These are phyloP conservation scores for Gossypium stocksii DNA, from an alignment of 345 rosid genomes.

Conservation along the genomic window DNA sequence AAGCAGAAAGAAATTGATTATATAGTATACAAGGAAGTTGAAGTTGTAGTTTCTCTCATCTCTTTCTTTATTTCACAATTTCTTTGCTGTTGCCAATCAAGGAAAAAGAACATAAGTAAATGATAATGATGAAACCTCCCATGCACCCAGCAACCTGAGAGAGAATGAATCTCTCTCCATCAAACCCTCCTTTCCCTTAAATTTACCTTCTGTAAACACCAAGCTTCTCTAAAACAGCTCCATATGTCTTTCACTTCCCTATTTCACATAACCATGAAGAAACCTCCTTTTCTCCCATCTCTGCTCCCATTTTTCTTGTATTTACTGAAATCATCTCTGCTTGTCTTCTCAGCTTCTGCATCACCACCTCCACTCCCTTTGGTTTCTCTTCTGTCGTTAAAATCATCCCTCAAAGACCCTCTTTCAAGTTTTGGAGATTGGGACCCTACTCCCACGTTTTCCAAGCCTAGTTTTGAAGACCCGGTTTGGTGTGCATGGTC, in stretches of 20 bases:
- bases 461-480: conserved; percentile 29
- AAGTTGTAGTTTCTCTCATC: neutral
- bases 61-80: neutral
- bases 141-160: conserved; percentile 48
- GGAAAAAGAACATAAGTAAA: conserved; percentile 15
- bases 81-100: conserved; percentile 17
- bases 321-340: conserved; percentile 13
- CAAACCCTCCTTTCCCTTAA: conserved; percentile 49
- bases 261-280: conserved; percentile 38
- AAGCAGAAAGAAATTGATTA: no score
- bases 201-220: conserved; percentile 37
- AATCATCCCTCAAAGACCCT: conserved; percentile 60
- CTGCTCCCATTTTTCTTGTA: conserved; percentile 27
- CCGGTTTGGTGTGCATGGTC: conserved; percentile 90
- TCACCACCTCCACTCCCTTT: conserved; percentile 45
- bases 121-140: conserved; percentile 59
- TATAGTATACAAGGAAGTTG: neutral
- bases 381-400: conserved; percentile 65
- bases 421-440: conserved; percentile 58
- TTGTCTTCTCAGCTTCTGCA: conserved; percentile 26
- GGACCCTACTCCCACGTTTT: conserved; percentile 32
- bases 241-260: conserved; percentile 14
- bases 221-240: conserved; percentile 27
- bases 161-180: conserved; percentile 36
- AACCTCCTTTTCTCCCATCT: conserved; percentile 30